Conservation (phyloP, 2,329 filamentous ascomycete genomes). For the Cladorrhinum sp. region DNA sequence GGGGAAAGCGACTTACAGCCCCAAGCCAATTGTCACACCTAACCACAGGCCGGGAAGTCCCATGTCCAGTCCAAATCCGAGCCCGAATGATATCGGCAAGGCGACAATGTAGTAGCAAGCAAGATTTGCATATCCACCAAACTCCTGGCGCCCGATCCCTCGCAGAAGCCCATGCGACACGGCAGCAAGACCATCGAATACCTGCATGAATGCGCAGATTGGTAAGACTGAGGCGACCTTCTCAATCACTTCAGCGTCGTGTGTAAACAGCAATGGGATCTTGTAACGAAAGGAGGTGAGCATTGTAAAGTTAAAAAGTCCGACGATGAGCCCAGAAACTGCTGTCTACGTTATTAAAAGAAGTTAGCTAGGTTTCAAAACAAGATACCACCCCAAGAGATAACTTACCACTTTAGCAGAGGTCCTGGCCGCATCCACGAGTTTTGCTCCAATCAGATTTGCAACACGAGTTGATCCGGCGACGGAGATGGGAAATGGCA, state of each 20-base stretch:
- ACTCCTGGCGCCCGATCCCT: conserved; percentile 81
- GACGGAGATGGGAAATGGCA: conserved; percentile 88
- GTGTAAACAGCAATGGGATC: conserved; percentile 77
- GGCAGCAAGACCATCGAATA: conserved; percentile 78
- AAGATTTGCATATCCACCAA: conserved; percentile 86
- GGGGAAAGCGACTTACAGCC: conserved; percentile 45
- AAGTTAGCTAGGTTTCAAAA: background rate
- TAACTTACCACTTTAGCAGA: conserved; percentile 68
- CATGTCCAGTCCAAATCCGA: conserved; percentile 75
- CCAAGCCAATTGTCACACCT: conserved; percentile 70
- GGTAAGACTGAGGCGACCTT: conserved; percentile 70
- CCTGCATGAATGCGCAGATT: conserved; percentile 81
- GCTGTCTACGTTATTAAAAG: conserved; percentile 45
- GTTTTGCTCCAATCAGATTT: conserved; percentile 83
- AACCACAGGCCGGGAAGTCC: conserved; percentile 77
- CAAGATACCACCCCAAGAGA: background rate
- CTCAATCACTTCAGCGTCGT: conserved; percentile 64
- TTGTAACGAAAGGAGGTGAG: conserved; percentile 66
- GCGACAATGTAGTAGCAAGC: conserved; percentile 84
- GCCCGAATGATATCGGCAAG: conserved; percentile 76
- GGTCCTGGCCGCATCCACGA: conserved; percentile 75
- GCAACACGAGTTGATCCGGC: conserved; percentile 85
- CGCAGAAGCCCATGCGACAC: conserved; percentile 82
- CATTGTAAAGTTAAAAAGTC: conserved; percentile 71
- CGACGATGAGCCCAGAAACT: conserved; percentile 64